Evolutionary conservation across 495 filamentous ascomycete species (phyloP), one percentile per base, ranked within the genome.

Genomic region (Tuber brumale): DNA sequence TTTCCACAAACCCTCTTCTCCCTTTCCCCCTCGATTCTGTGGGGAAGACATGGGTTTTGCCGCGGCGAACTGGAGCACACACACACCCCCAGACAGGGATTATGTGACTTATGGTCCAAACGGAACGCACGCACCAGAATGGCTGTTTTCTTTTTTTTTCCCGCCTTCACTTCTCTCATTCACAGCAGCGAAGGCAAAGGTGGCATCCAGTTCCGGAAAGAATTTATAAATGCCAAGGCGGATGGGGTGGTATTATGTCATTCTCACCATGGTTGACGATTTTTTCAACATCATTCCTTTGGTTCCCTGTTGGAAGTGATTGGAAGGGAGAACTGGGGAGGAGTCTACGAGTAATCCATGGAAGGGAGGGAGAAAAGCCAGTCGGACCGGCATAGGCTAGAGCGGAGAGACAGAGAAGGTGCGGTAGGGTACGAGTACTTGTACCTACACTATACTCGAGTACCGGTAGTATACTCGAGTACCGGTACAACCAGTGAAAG

Each of bases 251-350:
- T 46, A 46, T 45, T 76, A 80, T 80, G 78, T 80, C 78, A 80
- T 80, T 72, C 73, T 75, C 74, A 76, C 74, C 35, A 76, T 76
- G 57, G 27, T 70, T 74, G 43, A 57, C 74, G 73, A 73, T 74
- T 70, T n/a, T 23, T 37, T 73, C 43, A 27, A 31, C 35, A 69
- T 71, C 72, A 72, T 37, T 18, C 35, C 75, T 69, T 78, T 21
- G 74, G 39, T 74, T 45, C 76, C 70, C 43, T 18, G 43, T 77
- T 73, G 70, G 66, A 66, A 69, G 66, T 57, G 70, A 31, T 71
- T 70, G 51, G 45, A 74, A 70, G 35, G 21, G 39, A 66, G 70
- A 39, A 43, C 19, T 31, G 37, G 39, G 27, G 42, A 27, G 57
- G 14, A 35, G 35, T 66, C 12, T 35, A n/a, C n/a, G n/a, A n/a